Conservation (phyloP, 2,329 filamentous ascomycete species). For the Fusarium bactridioides region DNA sequence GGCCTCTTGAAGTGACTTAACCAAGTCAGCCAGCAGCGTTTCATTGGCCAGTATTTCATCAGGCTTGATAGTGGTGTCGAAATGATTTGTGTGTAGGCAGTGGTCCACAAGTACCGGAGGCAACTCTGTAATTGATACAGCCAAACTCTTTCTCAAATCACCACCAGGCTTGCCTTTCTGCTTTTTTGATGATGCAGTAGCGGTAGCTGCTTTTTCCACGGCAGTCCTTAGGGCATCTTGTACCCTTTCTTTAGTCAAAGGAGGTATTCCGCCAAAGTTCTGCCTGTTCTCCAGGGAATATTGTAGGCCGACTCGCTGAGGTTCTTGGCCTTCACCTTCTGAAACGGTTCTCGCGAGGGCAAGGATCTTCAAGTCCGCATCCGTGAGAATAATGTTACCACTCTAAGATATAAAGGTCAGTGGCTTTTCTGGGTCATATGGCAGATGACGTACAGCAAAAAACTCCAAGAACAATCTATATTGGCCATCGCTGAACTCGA, state of each 20-base stretch:
- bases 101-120: conserved; percentile 91
- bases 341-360: conserved; percentile 81
- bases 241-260: conserved; percentile 77
- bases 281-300: conserved; percentile 86
- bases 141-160: conserved; percentile 79
- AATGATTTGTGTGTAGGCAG: conserved; percentile 72
- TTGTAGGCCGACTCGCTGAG: conserved; percentile 76
- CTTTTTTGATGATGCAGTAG: conserved; percentile 62
- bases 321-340: conserved; percentile 84
- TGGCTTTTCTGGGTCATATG: neutral
- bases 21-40: conserved; percentile 68
- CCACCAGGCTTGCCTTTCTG: conserved; percentile 78
- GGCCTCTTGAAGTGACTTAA: conserved; percentile 74
- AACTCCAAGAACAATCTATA: conserved; percentile 93
- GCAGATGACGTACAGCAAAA: conserved; percentile 69
- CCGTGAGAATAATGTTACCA: conserved; percentile 93
- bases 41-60: conserved; percentile 75
- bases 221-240: conserved; percentile 72
- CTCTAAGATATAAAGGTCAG: conserved; percentile 53
- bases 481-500: conserved; percentile 89
- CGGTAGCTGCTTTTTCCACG: conserved; percentile 64
- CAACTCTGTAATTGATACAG: conserved; percentile 85
- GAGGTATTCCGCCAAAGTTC: conserved; percentile 80
- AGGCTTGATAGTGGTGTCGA: conserved; percentile 73
- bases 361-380: conserved; percentile 82